Base-by-base conservation (phyloP, 2,329 filamentous ascomycete genomes). In the Orbilia javanica region DNA sequence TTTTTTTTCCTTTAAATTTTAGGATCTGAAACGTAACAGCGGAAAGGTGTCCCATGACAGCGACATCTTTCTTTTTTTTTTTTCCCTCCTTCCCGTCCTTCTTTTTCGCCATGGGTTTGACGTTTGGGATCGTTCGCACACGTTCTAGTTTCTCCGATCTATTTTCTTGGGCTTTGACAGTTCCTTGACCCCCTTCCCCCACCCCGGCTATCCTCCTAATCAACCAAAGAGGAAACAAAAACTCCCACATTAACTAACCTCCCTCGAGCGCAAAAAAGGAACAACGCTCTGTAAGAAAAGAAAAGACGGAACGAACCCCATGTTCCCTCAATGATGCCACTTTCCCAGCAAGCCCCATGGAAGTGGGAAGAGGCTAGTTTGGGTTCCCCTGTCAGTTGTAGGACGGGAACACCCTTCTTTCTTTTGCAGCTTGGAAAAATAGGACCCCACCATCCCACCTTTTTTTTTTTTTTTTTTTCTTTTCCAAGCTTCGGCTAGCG, bases 361-460 rank as follows among this genome's bases (percentile, higher is more conserved):
- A 60, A 22, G 29, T 36, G 46, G 42, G 44, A 67, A 53, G 18
- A 67, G 48, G 60, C 60, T 63, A 57, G 70, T 42, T n/a, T 31
- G 10, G 39, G 13, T 27, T 18, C 70, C 70, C 70, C 70, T 74
- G 70, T 74, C 63, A 55, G 15, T 57, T 74, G 34, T 52, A 68
- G 63, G 70, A 74, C 70, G 70, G 70, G 70, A 74, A 74, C 70
- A 74, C 70, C 70, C 70, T 74, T 74, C 70, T 52, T 74, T 34
- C 62, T 68, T 74, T 74, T 74, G 69, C 69, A 73, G 69, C 69
- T 72, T 25, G 20, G 22, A 36, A 50, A 22, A 25, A 36, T 25
- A 31, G 50, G 42, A 62, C 70, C 70, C 70, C 70, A 74, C 70
- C 70, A 74, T 74, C 70, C 70, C 70, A 74, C 70, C 52, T 53